phyloP scores from a whole-genome alignment of 768 basidiomycete genomes.

The Mycena floridula region DNA sequence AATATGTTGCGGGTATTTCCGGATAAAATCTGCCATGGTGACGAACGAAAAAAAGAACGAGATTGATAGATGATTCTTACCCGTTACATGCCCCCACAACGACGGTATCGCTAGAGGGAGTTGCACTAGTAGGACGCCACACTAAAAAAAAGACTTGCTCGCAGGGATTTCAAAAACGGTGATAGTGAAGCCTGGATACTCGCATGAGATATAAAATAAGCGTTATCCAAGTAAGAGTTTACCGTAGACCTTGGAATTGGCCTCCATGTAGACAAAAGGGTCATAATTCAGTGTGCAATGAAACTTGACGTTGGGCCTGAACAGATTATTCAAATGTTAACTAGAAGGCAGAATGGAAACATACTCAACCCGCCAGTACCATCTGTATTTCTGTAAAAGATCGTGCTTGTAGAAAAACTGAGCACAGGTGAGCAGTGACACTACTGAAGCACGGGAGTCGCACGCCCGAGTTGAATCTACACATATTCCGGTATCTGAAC shows the following conservation, averaged over 20 bases:
- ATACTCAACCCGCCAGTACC: slow-evolving; percentile 56
- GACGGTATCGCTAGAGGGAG: slow-evolving; percentile 79
- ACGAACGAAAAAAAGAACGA: neutral
- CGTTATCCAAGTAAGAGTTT: neutral
- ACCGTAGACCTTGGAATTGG: slow-evolving; percentile 68
- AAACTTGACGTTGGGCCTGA: slow-evolving; percentile 66
- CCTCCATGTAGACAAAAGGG: slow-evolving; percentile 73
- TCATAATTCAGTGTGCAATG: slow-evolving; percentile 65
- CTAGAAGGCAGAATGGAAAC: slow-evolving; percentile 3
- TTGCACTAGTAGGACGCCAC: no score
- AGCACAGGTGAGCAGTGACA: slow-evolving; percentile 38
- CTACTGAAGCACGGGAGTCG: slow-evolving; percentile 33
- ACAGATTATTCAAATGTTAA: slow-evolving; percentile 23
- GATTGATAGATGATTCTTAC: slow-evolving; percentile 22
- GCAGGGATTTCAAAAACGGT: slow-evolving; percentile 69
- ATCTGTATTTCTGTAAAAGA: slow-evolving; percentile 61
- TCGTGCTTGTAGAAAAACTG: slow-evolving; percentile 74
- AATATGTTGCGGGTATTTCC: slow-evolving; percentile 47
- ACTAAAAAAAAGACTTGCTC: no score
- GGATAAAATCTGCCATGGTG: slow-evolving; percentile 43
- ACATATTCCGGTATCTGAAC: slow-evolving; percentile 69
- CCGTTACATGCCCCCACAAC: slow-evolving; percentile 66
- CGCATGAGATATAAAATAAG: neutral
- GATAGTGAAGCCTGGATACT: slow-evolving; percentile 68
- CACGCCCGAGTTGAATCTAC: slow-evolving; percentile 67